These are phyloP conservation scores for Casuarina cunninghamiana DNA, from an alignment of 306 rosid genomes.

Conservation along the genomic window DNA sequence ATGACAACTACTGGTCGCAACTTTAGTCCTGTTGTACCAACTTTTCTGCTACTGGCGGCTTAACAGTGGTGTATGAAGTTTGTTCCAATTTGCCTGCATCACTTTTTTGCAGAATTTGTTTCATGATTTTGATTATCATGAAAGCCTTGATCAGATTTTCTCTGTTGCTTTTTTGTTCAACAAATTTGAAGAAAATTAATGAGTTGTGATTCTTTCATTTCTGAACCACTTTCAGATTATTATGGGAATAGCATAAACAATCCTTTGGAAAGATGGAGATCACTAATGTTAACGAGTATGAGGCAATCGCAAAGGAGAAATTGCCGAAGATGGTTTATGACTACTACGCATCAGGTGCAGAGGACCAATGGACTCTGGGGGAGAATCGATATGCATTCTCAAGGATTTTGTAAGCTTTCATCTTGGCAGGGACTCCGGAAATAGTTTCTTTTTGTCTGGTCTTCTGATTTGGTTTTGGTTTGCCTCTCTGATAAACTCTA, in stretches of 20 bases:
- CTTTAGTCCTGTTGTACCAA: not conserved
- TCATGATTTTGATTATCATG: not conserved
- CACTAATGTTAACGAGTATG: slow-evolving; percentile 56
- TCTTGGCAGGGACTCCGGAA: not conserved
- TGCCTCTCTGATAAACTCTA: not conserved
- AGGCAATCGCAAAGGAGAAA: slow-evolving; percentile 80
- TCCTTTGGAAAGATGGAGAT: slow-evolving; percentile 26
- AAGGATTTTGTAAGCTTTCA: slow-evolving; percentile 68
- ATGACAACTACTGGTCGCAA: not conserved
- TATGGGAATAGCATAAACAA: slow-evolving; percentile 11
- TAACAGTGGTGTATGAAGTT: not conserved
- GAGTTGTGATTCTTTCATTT: not conserved
- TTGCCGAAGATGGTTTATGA: slow-evolving; percentile 93
- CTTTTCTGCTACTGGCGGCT: not conserved
- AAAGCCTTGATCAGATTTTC: slow-evolving; percentile 2
- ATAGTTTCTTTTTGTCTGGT: not conserved
- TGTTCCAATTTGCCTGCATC: not conserved
- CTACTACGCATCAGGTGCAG: slow-evolving; percentile 95
- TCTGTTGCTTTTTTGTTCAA: not conserved
- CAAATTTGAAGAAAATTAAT: not conserved
- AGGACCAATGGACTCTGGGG: slow-evolving; percentile 89
- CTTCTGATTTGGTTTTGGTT: not conserved
- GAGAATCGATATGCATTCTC: slow-evolving; percentile 36
- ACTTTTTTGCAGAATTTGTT: not conserved
- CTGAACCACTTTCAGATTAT: slow-evolving; percentile 13